Percentiles rank a stretch among this genome's conserved stretches.
phyloP scores from a whole-genome alignment of 139 green algal genomes.

The Edaphochlamys debaryana region DNA sequence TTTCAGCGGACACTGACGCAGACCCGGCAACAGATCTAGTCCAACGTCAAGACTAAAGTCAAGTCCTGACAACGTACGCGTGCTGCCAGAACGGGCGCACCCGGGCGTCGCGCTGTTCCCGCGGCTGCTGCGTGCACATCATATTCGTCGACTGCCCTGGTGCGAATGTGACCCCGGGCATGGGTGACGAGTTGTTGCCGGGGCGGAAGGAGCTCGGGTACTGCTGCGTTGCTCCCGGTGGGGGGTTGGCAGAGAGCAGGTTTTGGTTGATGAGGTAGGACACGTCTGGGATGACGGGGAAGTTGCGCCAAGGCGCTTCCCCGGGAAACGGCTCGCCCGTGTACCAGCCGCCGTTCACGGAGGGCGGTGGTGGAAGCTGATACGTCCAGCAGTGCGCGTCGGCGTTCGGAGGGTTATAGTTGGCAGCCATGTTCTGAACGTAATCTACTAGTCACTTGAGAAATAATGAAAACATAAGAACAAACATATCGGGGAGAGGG shows the following conservation, averaged over 20 bases:
- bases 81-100: neutral
- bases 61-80: neutral
- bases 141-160: neutral
- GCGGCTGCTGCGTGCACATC: neutral
- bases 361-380: too few relatives aligned
- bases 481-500: too few relatives aligned
- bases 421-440: too few relatives aligned
- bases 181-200: slow-evolving; percentile 4
- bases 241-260: neutral
- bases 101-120: neutral
- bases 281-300: slow-evolving; percentile 2
- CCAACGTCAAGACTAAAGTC: neutral
- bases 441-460: too few relatives aligned
- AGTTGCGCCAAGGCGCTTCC: neutral
- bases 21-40: neutral
- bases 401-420: too few relatives aligned
- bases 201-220: neutral
- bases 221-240: neutral
- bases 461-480: too few relatives aligned
- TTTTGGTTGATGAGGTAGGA: neutral
- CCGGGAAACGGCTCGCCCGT: neutral
- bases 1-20: neutral
- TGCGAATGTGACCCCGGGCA: neutral
- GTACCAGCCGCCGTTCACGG: neutral
- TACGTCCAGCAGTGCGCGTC: too few relatives aligned